These are phyloP conservation scores for Fistulifera pelliculosa DNA, from an alignment of 108 stramenopile species.

Conservation along the genomic window DNA sequence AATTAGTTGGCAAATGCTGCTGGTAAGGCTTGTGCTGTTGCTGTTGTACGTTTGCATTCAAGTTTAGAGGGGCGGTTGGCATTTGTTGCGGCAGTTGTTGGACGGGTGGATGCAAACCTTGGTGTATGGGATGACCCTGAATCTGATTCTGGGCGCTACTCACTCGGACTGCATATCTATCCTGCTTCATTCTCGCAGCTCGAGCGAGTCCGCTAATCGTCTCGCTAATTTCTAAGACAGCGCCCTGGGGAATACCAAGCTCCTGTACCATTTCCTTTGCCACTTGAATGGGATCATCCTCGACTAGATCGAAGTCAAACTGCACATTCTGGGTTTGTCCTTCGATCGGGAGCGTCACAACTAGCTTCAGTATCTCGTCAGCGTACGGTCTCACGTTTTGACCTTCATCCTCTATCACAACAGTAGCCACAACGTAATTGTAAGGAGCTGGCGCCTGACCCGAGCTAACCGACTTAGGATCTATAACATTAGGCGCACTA, in stretches of 20 bases:
- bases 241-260: constrained; percentile 66
- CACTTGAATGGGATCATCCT: constrained; percentile 81
- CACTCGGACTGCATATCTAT: constrained; percentile 32
- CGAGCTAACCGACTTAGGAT: not conserved
- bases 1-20: not conserved
- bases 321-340: constrained; percentile 73
- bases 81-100: constrained; percentile 26
- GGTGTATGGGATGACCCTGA: constrained; percentile 1
- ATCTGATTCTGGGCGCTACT: no score
- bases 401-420: constrained; percentile 33
- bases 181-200: constrained; percentile 61
- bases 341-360: constrained; percentile 68
- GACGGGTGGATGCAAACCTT: constrained; percentile 8
- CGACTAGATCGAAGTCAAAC: constrained; percentile 78
- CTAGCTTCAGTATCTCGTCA: constrained; percentile 68
- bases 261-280: constrained; percentile 85
- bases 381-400: constrained; percentile 36
- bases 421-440: constrained; percentile 55
- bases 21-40: not conserved
- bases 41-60: not conserved
- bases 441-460: no score
- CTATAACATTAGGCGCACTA: not conserved
- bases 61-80: no score
- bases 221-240: constrained; percentile 74
- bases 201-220: constrained; percentile 79